Evolutionary conservation across 2,329 filamentous ascomycete genomes (phyloP), one percentile per base, ranked within the genome.

Genomic region (Celoporthe dispersa): DNA sequence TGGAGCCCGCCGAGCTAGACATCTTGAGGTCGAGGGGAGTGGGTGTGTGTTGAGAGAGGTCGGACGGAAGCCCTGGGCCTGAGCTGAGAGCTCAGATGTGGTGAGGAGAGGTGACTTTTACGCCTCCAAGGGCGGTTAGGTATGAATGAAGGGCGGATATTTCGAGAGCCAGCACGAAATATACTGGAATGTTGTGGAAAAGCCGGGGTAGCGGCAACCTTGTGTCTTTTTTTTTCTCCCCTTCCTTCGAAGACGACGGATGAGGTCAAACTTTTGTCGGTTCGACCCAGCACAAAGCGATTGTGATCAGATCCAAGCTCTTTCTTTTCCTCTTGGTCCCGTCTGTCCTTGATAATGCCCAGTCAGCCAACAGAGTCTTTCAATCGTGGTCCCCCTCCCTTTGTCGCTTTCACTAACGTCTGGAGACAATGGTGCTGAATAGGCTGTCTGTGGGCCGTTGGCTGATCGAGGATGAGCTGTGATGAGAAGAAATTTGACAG

Each of bases 1-100:
- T 66, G 48, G 63, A 64, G 44, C 68, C 77, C 72, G 62, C 78
- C 76, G 66, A 41, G 37, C 28, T 65, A 12, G 68, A 55, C 70
- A 72, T 72, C 28, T 61, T 72, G 70, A 70, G 28, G 53, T 60
- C 65, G 62, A n/a, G 28, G 6, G 64, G 28, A 1, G 55, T 37
- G 61, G 16, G 7, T 63, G 67, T 41, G 53, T 39, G 28, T 31
- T 28, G n/a, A 28, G 59, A 37, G 19, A n/a, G 55, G 28, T 35
- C 59, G 22, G 33, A 37, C 25, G 33, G 3, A 6, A 33, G 12
- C 25, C n/a, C 35, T 35, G 19, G 59, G 9, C 16, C 22, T 12
- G 33, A 37, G 28, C 9, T 61, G 57, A 33, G 22, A 37, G 19
- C n/a, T 37, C 35, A 11, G 31, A 12, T 25, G n/a, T 39, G 35